These are phyloP conservation scores for Fraxinus anomala DNA, from an alignment of 257 asterid genomes.

Conservation along the genomic window DNA sequence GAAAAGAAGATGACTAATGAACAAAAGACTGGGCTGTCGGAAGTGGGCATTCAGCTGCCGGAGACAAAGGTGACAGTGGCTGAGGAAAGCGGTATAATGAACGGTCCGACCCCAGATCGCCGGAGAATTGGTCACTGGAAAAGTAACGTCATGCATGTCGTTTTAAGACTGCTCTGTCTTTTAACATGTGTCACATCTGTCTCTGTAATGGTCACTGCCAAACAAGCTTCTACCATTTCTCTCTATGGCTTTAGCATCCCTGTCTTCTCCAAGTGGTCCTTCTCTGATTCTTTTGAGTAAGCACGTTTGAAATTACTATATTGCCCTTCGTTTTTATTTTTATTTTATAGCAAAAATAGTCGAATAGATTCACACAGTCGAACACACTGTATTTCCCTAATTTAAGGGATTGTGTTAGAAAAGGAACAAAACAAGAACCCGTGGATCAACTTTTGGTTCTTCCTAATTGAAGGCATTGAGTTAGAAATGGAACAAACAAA, in stretches of 20 bases:
- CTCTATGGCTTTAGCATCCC: constrained; percentile 74
- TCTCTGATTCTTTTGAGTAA: constrained; percentile 77
- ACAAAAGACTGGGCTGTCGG: constrained; percentile 37
- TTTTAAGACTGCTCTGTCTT: constrained; percentile 53
- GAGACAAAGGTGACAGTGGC: constrained; percentile 43
- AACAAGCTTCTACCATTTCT: constrained; percentile 66
- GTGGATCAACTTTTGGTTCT: constrained; percentile 29
- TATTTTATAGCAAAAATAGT: background rate
- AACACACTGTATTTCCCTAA: constrained; percentile 13
- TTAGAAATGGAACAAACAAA: constrained; percentile 14
- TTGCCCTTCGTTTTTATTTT: background rate
- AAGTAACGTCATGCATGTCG: constrained; percentile 50
- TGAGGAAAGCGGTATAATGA: constrained; percentile 36
- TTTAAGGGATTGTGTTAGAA: constrained; percentile 20
- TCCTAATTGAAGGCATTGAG: constrained; percentile 19
- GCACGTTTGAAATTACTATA: constrained; percentile 7
- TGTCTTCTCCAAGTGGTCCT: constrained; percentile 81
- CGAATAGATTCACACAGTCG: no score
- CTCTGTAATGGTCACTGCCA: constrained; percentile 69
- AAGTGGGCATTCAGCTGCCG: constrained; percentile 62
- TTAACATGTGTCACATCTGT: constrained; percentile 55
- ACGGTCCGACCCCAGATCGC: constrained; percentile 25
- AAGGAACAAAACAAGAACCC: constrained; percentile 32
- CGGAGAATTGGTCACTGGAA: constrained; percentile 31
- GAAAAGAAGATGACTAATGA: constrained; percentile 39